These are phyloP conservation scores for Flammula alnicola DNA, from an alignment of 1,284 basidiomycete species.

Conservation along the genomic window DNA sequence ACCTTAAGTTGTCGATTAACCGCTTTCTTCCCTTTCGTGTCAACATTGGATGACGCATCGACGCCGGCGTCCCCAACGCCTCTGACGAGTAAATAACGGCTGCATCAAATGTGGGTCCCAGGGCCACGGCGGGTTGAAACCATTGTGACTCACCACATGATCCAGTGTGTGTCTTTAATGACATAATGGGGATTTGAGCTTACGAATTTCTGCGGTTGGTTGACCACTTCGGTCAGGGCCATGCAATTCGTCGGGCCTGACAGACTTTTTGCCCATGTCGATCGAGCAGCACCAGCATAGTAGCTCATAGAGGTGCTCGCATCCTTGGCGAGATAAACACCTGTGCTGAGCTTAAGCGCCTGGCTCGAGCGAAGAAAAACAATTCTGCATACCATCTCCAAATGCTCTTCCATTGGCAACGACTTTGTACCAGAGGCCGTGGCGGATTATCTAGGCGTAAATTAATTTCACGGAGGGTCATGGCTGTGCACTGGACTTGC, in stretches of 20 bases:
- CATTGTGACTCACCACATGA: conserved; percentile 62
- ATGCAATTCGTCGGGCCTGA: conserved; percentile 49
- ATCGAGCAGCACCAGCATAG: conserved; percentile 42
- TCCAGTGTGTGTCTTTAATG: conserved; percentile 63
- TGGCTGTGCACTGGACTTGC: conserved; percentile 35
- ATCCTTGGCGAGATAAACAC: conserved; percentile 68
- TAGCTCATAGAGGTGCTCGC: conserved; percentile 47
- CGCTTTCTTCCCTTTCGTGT: conserved; percentile 8
- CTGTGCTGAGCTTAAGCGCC: conserved; percentile 35
- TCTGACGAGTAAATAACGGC: conserved; percentile 67
- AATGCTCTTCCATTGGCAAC: conserved; percentile 56
- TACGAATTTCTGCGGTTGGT: conserved; percentile 54
- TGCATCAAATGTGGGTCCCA: conserved; percentile 29
- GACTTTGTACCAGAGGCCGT: conserved; percentile 63
- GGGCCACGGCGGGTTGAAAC: too few species aligned
- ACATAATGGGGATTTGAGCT: conserved; percentile 56
- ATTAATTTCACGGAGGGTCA: background rate
- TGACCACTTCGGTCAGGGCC: conserved; percentile 67
- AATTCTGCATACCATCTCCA: conserved; percentile 52
- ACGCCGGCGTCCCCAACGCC: conserved; percentile 23
- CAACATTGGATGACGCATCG: conserved; percentile 7
- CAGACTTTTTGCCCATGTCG: conserved; percentile 52
- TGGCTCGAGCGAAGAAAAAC: conserved; percentile 1
- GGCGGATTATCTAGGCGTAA: conserved; percentile 57
- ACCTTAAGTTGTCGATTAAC: conserved; percentile 12